Conservation (phyloP, 176 grass and related monocot genomes). For the Tillandsia fasciculata region DNA sequence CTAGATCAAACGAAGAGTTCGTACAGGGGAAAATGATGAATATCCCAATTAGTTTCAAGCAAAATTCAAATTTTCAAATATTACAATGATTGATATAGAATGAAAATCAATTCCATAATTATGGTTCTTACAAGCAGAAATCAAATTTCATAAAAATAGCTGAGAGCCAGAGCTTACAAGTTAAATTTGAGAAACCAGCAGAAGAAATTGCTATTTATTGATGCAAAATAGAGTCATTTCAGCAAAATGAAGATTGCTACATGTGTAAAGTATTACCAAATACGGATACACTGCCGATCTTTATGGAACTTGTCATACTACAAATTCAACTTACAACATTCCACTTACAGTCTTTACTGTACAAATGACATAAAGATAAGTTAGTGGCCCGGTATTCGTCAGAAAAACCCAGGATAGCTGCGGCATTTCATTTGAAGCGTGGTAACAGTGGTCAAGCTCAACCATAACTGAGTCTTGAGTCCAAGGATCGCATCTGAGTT, state of each 20-base stretch:
- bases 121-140: too few relatives aligned
- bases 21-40: too few relatives aligned
- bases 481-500: slow-evolving; percentile 32
- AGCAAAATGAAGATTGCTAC: not conserved
- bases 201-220: not conserved
- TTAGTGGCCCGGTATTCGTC: not conserved
- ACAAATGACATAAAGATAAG: slow-evolving; percentile 32
- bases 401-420: slow-evolving; percentile 1
- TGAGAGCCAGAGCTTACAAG: not conserved
- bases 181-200: not conserved
- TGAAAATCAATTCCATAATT: too few relatives aligned
- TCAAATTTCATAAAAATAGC: not conserved
- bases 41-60: too few relatives aligned
- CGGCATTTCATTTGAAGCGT: not conserved
- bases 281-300: not conserved
- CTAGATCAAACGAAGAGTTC: too few relatives aligned
- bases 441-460: slow-evolving; percentile 4
- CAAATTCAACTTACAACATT: slow-evolving; percentile 18
- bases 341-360: slow-evolving; percentile 26
- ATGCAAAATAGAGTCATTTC: not conserved
- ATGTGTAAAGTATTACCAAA: not conserved
- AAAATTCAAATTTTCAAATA: too few relatives aligned
- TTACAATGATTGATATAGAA: too few relatives aligned
- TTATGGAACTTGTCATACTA: slow-evolving; percentile 4
- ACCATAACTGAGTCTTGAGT: slow-evolving; percentile 37